phyloP scores from a whole-genome alignment of 2,329 filamentous ascomycete species.

The Microdochium trichocladiopsis region DNA sequence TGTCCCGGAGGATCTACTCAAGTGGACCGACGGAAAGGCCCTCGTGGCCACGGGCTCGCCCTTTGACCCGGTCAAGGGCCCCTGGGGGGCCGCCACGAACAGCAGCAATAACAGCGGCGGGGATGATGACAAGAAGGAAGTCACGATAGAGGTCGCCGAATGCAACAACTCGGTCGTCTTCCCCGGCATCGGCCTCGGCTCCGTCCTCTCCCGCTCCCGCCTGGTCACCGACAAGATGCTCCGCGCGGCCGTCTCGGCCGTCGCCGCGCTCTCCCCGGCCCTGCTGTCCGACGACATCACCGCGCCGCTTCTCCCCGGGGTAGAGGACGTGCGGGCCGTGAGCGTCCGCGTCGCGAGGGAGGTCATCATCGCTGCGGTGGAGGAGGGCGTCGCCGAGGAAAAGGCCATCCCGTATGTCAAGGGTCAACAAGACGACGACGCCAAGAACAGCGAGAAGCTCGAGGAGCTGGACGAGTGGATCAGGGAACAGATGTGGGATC shows the following conservation, averaged over 20 bases:
- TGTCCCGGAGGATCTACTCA: conserved; percentile 64
- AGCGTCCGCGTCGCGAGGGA: conserved; percentile 71
- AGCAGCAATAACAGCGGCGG: too few species aligned
- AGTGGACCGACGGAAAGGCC: conserved; percentile 72
- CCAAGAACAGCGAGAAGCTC: background rate
- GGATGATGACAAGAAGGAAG: conserved; percentile 30
- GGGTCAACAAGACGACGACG: background rate
- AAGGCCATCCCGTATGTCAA: conserved; percentile 54
- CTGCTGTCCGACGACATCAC: conserved; percentile 23
- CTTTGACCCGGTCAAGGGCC: conserved; percentile 63
- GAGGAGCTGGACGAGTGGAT: conserved; percentile 64
- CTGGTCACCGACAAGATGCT: conserved; percentile 72
- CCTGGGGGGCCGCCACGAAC: too few species aligned
- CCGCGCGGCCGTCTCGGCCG: conserved; percentile 68
- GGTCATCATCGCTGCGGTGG: conserved; percentile 65
- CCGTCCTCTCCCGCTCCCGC: conserved; percentile 60
- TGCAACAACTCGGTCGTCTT: conserved; percentile 88
- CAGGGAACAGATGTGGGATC: conserved; percentile 72
- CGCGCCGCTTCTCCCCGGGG: conserved; percentile 65
- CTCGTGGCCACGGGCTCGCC: conserved; percentile 80
- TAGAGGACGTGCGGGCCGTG: conserved; percentile 65
- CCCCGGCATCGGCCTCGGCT: conserved; percentile 77
- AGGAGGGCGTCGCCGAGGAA: conserved; percentile 61
- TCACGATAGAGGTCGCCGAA: conserved; percentile 55
- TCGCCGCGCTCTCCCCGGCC: conserved; percentile 66